Conservation (phyloP, 179 eudicot genomes). For the Vitellaria paradoxa region DNA sequence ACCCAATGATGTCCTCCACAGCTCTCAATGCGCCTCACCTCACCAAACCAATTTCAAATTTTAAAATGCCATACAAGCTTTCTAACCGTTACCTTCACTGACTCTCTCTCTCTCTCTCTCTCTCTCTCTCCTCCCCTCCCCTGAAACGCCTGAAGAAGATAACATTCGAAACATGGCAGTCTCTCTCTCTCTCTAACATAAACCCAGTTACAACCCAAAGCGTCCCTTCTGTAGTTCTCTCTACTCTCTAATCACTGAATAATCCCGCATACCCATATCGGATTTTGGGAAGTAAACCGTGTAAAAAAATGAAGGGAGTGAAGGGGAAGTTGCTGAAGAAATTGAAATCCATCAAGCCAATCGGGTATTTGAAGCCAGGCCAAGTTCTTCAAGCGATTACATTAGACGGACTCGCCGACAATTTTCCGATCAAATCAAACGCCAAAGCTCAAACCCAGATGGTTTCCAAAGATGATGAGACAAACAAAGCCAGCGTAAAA, state of each 20-base stretch:
- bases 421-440: conserved; percentile 32
- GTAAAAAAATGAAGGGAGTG: conserved; percentile 53
- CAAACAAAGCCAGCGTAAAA: neutral
- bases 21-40: conserved; percentile 14
- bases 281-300: neutral
- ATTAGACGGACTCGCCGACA: conserved; percentile 36
- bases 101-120: no score
- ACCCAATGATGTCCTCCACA: neutral
- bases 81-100: conserved; percentile 22
- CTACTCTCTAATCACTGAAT: neutral
- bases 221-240: neutral
- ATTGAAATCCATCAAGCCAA: conserved; percentile 61
- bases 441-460: conserved; percentile 14
- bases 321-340: conserved; percentile 86
- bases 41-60: conserved; percentile 24
- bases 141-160: no score
- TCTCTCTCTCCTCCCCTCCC: no score
- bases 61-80: conserved; percentile 6
- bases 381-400: conserved; percentile 30
- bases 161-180: neutral
- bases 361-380: conserved; percentile 64
- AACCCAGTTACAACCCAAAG: neutral
- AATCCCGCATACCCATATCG: neutral
- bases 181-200: conserved; percentile 2
- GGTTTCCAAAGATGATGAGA: neutral